A percentile compares a stretch with the other conserved stretches of the same genome.
phyloP scores from a whole-genome alignment of 306 rosid species.

The Sesbania bispinosa region DNA sequence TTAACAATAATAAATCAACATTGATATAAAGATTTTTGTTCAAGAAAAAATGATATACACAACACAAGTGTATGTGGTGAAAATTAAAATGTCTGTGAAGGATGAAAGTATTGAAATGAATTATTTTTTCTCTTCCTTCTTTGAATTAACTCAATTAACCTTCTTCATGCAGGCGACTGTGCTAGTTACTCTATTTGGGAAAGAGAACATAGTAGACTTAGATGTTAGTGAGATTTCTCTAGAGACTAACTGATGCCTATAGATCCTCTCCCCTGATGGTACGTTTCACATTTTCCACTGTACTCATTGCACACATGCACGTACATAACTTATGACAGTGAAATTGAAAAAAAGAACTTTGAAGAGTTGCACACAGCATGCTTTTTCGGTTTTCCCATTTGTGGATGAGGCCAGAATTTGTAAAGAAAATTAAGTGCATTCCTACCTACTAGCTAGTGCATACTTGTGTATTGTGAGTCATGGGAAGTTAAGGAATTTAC shows the following conservation, averaged over 20 bases:
- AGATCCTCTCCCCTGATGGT: conserved; percentile 33
- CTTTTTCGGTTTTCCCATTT: neutral
- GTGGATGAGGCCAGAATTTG: neutral
- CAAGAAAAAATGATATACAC: neutral
- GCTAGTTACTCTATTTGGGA: conserved; percentile 75
- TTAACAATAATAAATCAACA: conserved; percentile 4
- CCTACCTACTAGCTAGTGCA: neutral
- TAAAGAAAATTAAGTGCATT: neutral
- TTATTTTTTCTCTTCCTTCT: neutral
- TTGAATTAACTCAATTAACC: conserved; percentile 6
- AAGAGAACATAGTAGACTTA: conserved; percentile 75
- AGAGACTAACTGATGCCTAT: conserved; percentile 38
- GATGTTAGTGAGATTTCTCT: conserved; percentile 57
- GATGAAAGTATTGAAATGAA: too few relatives aligned
- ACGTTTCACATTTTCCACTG: conserved; percentile 14
- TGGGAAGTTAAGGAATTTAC: neutral
- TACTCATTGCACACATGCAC: neutral
- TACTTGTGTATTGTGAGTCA: conserved; percentile 8
- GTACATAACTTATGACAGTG: neutral
- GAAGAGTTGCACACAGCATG: neutral
- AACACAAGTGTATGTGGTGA: conserved; percentile 10
- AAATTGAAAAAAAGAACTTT: neutral
- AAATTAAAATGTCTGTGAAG: too few relatives aligned
- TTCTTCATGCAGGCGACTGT: conserved; percentile 82
- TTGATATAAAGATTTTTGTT: neutral